phyloP scores from a whole-genome alignment of 768 basidiomycete genomes.

The Lactarius evosmus region DNA sequence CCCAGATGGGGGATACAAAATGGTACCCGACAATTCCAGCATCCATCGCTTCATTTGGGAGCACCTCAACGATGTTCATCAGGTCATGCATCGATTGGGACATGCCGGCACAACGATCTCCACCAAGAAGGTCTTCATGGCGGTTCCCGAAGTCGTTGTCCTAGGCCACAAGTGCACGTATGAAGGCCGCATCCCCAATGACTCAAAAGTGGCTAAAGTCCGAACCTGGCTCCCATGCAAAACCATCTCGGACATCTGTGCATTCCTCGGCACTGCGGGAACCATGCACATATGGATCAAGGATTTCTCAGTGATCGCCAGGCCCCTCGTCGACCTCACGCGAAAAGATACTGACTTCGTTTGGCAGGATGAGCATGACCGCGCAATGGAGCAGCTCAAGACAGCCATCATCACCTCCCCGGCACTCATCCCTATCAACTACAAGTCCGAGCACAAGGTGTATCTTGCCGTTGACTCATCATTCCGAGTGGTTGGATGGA shows the following conservation, averaged over 20 bases:
- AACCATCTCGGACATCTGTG: constrained; percentile 30
- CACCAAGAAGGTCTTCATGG: not conserved
- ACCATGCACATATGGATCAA: too few species aligned
- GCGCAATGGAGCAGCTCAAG: too few species aligned
- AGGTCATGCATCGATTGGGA: not conserved
- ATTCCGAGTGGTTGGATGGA: too few species aligned
- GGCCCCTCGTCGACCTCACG: too few species aligned
- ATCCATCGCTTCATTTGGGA: not conserved
- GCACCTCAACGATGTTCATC: not conserved
- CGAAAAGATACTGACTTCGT: not conserved
- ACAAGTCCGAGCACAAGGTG: too few species aligned
- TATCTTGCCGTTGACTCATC: too few species aligned
- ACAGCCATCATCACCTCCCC: too few species aligned
- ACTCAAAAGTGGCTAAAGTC: constrained; percentile 31
- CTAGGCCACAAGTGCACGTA: constrained; percentile 37
- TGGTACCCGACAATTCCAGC: not conserved
- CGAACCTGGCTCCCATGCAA: constrained; percentile 29
- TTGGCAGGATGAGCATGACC: too few species aligned
- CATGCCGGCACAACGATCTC: not conserved
- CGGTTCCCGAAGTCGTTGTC: constrained; percentile 36
- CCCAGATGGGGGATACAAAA: not conserved
- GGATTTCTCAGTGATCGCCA: too few species aligned
- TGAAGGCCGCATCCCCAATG: constrained; percentile 35
- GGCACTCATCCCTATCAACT: too few species aligned
- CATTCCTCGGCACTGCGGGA: constrained; percentile 23